Conservation (phyloP, 768 basidiomycete genomes). For the Boletellus sp. region DNA sequence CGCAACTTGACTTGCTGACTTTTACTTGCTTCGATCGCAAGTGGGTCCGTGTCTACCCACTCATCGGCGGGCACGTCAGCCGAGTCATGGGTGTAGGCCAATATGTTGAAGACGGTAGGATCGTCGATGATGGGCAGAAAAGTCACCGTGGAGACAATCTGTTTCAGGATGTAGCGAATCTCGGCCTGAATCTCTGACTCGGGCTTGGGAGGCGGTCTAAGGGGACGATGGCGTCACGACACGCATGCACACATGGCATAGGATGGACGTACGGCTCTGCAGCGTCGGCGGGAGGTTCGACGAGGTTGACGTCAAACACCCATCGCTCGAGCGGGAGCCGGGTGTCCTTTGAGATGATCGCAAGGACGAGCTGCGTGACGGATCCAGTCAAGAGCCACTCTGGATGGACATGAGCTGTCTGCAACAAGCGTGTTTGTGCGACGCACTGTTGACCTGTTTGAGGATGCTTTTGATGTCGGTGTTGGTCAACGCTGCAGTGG, state of each 20-base stretch:
- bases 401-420: slow-evolving; percentile 28
- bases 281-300: slow-evolving; percentile 55
- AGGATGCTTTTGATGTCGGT: slow-evolving; percentile 59
- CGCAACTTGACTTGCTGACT: slow-evolving; percentile 92
- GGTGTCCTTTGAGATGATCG: slow-evolving; percentile 94
- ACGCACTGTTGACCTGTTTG: slow-evolving; percentile 86
- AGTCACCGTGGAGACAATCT: slow-evolving; percentile 95
- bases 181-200: slow-evolving; percentile 93
- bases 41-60: slow-evolving; percentile 94
- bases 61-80: slow-evolving; percentile 89
- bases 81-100: slow-evolving; percentile 91
- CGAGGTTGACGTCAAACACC: slow-evolving; percentile 94
- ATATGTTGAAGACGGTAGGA: slow-evolving; percentile 94
- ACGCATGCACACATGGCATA: background rate
- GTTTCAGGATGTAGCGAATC: slow-evolving; percentile 96
- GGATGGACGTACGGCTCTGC: slow-evolving; percentile 45
- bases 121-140: slow-evolving; percentile 95
- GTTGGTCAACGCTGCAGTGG: background rate
- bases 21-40: slow-evolving; percentile 90
- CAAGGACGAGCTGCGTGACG: slow-evolving; percentile 91
- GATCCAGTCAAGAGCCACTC: slow-evolving; percentile 93
- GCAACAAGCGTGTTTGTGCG: background rate
- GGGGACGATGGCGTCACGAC: background rate
- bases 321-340: slow-evolving; percentile 90
- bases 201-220: slow-evolving; percentile 58